Evolutionary conservation across 176 grass and related monocot genomes (phyloP).

Genomic region (Cenchrus fungigraminus): DNA sequence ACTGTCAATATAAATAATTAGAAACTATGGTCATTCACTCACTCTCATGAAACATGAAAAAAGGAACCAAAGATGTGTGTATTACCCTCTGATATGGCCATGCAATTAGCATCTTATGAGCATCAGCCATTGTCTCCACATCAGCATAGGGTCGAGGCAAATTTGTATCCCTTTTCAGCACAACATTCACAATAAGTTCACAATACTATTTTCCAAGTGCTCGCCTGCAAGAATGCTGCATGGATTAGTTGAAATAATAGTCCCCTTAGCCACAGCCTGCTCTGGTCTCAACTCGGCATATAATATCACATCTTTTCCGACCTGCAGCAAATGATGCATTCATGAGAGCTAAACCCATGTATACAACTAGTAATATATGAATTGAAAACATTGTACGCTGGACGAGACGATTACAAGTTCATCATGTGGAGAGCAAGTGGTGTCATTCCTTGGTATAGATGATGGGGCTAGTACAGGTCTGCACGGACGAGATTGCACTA

Average conservation of each 20-base stretch:
- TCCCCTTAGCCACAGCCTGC: background rate
- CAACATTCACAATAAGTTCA: background rate
- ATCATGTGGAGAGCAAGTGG: background rate
- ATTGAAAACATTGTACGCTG: background rate
- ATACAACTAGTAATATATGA: background rate
- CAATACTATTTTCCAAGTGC: background rate
- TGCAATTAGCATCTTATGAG: background rate
- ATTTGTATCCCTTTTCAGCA: background rate
- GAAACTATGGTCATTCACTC: background rate
- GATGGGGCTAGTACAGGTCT: background rate
- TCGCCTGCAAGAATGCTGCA: background rate
- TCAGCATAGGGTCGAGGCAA: background rate
- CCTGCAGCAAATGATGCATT: background rate
- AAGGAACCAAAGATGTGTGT: background rate
- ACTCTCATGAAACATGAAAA: background rate
- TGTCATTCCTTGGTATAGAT: background rate
- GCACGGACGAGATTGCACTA: background rate
- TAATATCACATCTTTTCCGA: background rate
- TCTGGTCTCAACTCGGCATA: background rate
- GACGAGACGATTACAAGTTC: background rate
- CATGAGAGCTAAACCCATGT: background rate
- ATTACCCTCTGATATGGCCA: background rate
- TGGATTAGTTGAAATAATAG: background rate
- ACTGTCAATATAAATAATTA: background rate
- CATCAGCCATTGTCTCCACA: background rate